Evolutionary conservation across 345 rosid genomes (phyloP), one percentile per base, ranked within the genome.

Genomic region (Euphorbia peplus): DNA sequence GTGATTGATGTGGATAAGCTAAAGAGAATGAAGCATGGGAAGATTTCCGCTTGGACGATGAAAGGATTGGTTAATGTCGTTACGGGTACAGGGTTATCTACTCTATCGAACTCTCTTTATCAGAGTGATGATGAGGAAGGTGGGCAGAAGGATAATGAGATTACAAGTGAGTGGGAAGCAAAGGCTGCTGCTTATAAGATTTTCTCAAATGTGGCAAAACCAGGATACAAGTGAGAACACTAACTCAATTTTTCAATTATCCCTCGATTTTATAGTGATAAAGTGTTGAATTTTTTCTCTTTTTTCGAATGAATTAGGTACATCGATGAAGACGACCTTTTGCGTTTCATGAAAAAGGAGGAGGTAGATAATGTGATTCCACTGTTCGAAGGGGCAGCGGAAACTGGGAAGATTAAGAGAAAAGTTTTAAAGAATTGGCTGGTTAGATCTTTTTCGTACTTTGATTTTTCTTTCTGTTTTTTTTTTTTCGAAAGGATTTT

Each of bases 31-130:
- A 86, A 73, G 70, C 89, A 76, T 53, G 88, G 69, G 64, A 88
- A 83, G 66, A 53, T 84, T 63, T 88, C 93, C 58, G 89, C 93
- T 71, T 88, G 93, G 91, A 84, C 89, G 26, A 86, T 88, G 91
- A 84, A 80, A 81, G 91, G 84, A 16, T 78, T 88, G 68, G 69
- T 84, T 30, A 65, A 79, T 66, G 88, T 82, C 53, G 76, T 88
- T 8, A 78, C 73, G 1, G 82, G 83, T 51, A 81, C 91, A 0
- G 78, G 84, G 25, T 73, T 84, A 56, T 80, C 82, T n/a, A 80
- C 84, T 4, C 75, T 82, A 26, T 72, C 79, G 3, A 70, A 68
- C 53, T 4, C 77, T 16, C 82, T 86, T n/a, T 85, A 88, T 8
- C 44, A 48, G 28, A 70, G 75, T 24, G 79, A 75, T 37, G 85